Conservation (phyloP, 768 basidiomycete species). For the Tylopilus cervinicoccineus region DNA sequence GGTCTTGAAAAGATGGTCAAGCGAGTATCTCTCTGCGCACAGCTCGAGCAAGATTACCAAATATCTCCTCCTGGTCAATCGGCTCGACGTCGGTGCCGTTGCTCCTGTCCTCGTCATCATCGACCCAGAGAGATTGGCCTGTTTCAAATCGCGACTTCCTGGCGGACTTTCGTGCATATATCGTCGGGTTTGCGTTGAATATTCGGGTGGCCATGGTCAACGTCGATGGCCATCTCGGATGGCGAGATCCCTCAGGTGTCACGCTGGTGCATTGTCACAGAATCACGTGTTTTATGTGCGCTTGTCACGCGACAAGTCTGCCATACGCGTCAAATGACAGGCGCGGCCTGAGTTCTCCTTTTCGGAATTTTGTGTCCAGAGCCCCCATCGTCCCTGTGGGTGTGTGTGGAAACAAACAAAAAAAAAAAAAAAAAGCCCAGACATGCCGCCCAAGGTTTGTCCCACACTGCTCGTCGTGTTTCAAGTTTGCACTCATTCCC, state of each 20-base stretch:
- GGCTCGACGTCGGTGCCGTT: slow-evolving; percentile 45
- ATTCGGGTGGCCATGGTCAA: slow-evolving; percentile 52
- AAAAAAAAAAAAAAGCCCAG: too few species aligned
- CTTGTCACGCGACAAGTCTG: slow-evolving; percentile 8
- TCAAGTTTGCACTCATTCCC: slow-evolving; percentile 13
- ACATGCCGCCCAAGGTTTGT: slow-evolving; percentile 39
- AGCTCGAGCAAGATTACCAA: slow-evolving; percentile 48
- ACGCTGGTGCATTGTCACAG: slow-evolving; percentile 17
- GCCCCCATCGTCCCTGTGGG: background rate
- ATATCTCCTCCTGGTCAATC: slow-evolving; percentile 92
- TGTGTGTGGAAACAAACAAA: too few species aligned
- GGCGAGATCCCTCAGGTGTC: slow-evolving; percentile 14
- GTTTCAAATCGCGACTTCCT: slow-evolving; percentile 39
- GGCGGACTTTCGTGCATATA: slow-evolving; percentile 56
- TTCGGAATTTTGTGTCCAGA: slow-evolving; percentile 7
- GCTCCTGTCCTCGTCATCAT: slow-evolving; percentile 35
- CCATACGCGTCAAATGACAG: slow-evolving; percentile 18
- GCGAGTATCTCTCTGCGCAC: background rate
- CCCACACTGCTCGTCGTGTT: background rate
- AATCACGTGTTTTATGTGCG: slow-evolving; percentile 19
- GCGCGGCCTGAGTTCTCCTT: slow-evolving; percentile 12
- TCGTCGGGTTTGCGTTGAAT: slow-evolving; percentile 88
- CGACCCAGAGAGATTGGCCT: slow-evolving; percentile 61
- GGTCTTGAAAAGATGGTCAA: slow-evolving; percentile 48
- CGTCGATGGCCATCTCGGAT: background rate